phyloP scores from a whole-genome alignment of 345 rosid genomes.

The Salix purpurea region DNA sequence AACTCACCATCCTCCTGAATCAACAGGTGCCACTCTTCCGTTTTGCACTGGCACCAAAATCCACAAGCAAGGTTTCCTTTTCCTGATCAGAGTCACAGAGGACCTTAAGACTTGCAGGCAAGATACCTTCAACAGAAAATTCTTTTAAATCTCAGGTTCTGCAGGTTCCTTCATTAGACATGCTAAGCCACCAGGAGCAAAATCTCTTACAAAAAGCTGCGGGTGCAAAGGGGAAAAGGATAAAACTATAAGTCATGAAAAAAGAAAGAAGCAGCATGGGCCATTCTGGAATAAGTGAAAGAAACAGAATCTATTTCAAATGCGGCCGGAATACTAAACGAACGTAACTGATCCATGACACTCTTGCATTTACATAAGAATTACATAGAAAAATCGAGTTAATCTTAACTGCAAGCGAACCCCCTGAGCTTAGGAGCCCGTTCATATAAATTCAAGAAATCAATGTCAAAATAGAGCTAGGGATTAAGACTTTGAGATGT shows the following conservation, averaged over 20 bases:
- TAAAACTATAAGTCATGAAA: not conserved
- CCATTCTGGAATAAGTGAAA: not conserved
- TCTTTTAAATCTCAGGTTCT: conserved; percentile 42
- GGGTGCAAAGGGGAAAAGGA: not conserved
- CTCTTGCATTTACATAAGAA: not conserved
- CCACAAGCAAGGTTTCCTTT: conserved; percentile 41
- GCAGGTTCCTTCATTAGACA: conserved; percentile 37
- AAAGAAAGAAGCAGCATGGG: not conserved
- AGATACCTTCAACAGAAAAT: conserved; percentile 52
- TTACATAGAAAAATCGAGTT: not conserved
- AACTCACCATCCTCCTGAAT: conserved; percentile 61
- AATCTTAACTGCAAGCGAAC: not conserved
- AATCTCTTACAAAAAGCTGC: conserved; percentile 54
- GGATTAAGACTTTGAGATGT: not conserved
- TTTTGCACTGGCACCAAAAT: conserved; percentile 60
- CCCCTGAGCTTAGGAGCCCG: not conserved
- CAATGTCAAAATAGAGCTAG: not conserved
- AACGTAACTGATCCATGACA: not conserved
- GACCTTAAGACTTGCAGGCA: conserved; percentile 61
- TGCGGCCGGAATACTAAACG: not conserved
- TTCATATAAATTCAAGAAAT: not conserved
- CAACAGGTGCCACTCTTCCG: conserved; percentile 61
- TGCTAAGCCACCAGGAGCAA: conserved; percentile 47
- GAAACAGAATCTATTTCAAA: not conserved
- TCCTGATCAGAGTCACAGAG: conserved; percentile 27